Evolutionary conservation across 2,329 filamentous ascomycete species (phyloP).

Genomic region (Alternaria tenuissima): DNA sequence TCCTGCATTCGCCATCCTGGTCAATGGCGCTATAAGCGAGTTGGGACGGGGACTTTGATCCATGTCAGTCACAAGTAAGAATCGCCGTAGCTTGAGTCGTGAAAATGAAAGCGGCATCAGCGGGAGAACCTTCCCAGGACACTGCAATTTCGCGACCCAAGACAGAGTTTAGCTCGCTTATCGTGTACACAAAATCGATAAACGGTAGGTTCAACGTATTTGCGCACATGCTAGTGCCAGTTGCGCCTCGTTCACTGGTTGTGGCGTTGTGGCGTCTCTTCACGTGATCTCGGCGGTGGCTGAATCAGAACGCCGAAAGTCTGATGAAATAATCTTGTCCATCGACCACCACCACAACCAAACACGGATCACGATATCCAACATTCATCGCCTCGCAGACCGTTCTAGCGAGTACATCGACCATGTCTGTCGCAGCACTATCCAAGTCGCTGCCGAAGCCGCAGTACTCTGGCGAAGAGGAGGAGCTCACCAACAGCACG

Average conservation of each 20-base stretch:
- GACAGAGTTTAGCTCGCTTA: neutral
- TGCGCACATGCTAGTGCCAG: neutral
- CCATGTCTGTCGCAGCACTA: constrained; percentile 65
- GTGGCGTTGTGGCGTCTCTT: neutral
- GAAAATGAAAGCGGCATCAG: neutral
- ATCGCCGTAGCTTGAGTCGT: constrained; percentile 2
- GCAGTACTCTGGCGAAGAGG: constrained; percentile 88
- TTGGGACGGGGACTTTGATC: neutral
- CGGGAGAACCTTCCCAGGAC: neutral
- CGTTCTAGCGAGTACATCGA: constrained; percentile 11
- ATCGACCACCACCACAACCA: constrained; percentile 9
- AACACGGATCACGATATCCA: constrained; percentile 1
- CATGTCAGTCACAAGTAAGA: neutral
- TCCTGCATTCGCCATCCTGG: constrained; percentile 11
- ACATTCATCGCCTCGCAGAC: constrained; percentile 6
- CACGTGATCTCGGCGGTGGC: constrained; percentile 24
- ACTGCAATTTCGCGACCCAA: neutral
- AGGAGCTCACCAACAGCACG: constrained; percentile 81
- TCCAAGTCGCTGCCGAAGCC: constrained; percentile 85
- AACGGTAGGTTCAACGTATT: neutral
- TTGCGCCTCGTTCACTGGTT: neutral
- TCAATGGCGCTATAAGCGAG: constrained; percentile 8
- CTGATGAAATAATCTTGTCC: constrained; percentile 20
- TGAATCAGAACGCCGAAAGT: constrained; percentile 6
- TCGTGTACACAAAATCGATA: neutral